phyloP scores from a whole-genome alignment of 2,329 filamentous ascomycete species.

The Pseudogymnoascus destructans region DNA sequence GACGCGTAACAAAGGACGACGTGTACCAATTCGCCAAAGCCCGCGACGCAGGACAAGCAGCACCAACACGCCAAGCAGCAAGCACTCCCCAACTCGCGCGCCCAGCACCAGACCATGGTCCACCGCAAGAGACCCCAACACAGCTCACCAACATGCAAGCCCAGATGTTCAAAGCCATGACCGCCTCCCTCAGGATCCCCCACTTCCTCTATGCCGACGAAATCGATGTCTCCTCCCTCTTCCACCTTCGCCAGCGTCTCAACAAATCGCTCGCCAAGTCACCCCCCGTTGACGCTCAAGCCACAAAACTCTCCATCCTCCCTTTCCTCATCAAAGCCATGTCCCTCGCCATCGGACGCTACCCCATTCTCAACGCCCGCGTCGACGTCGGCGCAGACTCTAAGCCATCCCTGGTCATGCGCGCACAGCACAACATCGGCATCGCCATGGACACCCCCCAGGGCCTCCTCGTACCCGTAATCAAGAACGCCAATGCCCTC shows the following conservation, averaged over 20 bases:
- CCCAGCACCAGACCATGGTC: slow-evolving; percentile 16
- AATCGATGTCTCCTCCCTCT: slow-evolving; percentile 66
- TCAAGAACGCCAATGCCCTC: slow-evolving; percentile 66
- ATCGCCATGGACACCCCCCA: slow-evolving; percentile 87
- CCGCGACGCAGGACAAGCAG: slow-evolving; percentile 30
- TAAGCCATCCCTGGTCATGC: slow-evolving; percentile 65
- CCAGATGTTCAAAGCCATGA: slow-evolving; percentile 98
- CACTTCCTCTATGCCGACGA: slow-evolving; percentile 94
- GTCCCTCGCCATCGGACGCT: slow-evolving; percentile 67
- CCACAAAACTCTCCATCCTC: slow-evolving; percentile 70
- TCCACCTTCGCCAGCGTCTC: slow-evolving; percentile 57
- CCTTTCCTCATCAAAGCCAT: slow-evolving; percentile 95
- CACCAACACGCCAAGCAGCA: slow-evolving; percentile 13
- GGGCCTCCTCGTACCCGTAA: slow-evolving; percentile 81
- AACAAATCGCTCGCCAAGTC: slow-evolving; percentile 45
- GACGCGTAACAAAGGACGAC: slow-evolving; percentile 85
- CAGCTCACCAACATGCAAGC: slow-evolving; percentile 66
- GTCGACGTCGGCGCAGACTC: slow-evolving; percentile 46
- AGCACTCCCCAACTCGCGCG: slow-evolving; percentile 9
- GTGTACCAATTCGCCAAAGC: slow-evolving; percentile 57
- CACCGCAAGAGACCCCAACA: slow-evolving; percentile 54
- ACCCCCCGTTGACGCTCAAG: slow-evolving; percentile 25
- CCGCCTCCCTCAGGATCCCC: slow-evolving; percentile 74
- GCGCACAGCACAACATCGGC: slow-evolving; percentile 84
- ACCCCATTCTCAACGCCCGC: slow-evolving; percentile 77